These are phyloP conservation scores for Truncatella angustata DNA, from an alignment of 2,329 filamentous ascomycete genomes.

Conservation along the genomic window DNA sequence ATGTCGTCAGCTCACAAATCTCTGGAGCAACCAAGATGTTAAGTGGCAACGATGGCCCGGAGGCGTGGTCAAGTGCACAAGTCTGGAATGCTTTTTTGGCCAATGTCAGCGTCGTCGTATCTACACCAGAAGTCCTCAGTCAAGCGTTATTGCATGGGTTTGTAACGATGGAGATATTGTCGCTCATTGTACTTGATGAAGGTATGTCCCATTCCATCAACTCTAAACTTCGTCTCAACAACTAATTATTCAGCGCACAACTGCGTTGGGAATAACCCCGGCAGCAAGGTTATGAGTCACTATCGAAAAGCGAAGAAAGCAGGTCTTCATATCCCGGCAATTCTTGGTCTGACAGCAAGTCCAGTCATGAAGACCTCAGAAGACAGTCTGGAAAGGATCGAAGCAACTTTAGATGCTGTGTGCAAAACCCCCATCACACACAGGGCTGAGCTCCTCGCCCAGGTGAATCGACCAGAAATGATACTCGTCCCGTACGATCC, in stretches of 20 bases:
- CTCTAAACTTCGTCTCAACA: background rate
- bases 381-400: conserved; percentile 58
- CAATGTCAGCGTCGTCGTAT: conserved; percentile 70
- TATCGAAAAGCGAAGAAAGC: conserved; percentile 54
- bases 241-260: conserved; percentile 63
- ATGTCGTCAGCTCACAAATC: conserved; percentile 59
- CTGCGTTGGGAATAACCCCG: conserved; percentile 62
- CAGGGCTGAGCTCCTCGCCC: conserved; percentile 65
- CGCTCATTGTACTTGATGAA: conserved; percentile 81
- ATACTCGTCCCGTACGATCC: conserved; percentile 30
- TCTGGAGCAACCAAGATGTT: conserved; percentile 60
- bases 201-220: conserved; percentile 45
- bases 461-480: conserved; percentile 66
- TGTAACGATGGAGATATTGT: conserved; percentile 59
- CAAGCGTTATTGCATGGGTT: conserved; percentile 77
- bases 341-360: conserved; percentile 80
- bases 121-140: conserved; percentile 71
- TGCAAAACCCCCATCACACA: conserved; percentile 68
- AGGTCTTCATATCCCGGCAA: conserved; percentile 52
- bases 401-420: conserved; percentile 66
- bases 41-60: conserved; percentile 65
- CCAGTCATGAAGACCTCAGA: conserved; percentile 63
- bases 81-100: conserved; percentile 67
- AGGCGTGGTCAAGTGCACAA: conserved; percentile 67
- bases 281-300: conserved; percentile 69